Conservation (phyloP, 176 grass and related monocot species). For the Eleusine coracana region DNA sequence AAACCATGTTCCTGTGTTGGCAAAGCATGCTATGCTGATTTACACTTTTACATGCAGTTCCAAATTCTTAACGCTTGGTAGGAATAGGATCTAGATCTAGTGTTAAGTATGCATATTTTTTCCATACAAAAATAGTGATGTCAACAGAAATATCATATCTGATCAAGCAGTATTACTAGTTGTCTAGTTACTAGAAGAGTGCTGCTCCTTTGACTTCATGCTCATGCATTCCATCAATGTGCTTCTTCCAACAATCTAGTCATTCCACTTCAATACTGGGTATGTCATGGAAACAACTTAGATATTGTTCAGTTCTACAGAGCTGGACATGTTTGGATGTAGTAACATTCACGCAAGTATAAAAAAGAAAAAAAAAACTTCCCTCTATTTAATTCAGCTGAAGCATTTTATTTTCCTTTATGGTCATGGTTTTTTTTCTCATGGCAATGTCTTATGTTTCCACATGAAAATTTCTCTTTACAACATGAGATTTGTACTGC, state of each 20-base stretch:
- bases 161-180: neutral
- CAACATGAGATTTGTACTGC: neutral
- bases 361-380: too few relatives aligned
- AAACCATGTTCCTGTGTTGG: conserved; percentile 13
- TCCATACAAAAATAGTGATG: neutral
- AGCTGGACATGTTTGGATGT: neutral
- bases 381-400: neutral
- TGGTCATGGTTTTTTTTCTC: neutral
- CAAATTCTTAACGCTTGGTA: neutral
- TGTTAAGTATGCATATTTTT: neutral
- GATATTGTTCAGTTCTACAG: too few relatives aligned
- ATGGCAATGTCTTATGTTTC: neutral
- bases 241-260: neutral
- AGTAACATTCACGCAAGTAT: neutral
- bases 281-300: too few relatives aligned
- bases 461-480: neutral
- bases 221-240: neutral
- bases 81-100: neutral
- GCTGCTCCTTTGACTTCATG: neutral
- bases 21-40: neutral
- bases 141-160: conserved; percentile 1
- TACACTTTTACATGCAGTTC: neutral
- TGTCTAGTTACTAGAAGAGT: neutral
- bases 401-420: neutral
- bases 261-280: too few relatives aligned